These are phyloP conservation scores for Fonsecaea pugnacius DNA, from an alignment of 2,329 filamentous ascomycete species.

Conservation along the genomic window DNA sequence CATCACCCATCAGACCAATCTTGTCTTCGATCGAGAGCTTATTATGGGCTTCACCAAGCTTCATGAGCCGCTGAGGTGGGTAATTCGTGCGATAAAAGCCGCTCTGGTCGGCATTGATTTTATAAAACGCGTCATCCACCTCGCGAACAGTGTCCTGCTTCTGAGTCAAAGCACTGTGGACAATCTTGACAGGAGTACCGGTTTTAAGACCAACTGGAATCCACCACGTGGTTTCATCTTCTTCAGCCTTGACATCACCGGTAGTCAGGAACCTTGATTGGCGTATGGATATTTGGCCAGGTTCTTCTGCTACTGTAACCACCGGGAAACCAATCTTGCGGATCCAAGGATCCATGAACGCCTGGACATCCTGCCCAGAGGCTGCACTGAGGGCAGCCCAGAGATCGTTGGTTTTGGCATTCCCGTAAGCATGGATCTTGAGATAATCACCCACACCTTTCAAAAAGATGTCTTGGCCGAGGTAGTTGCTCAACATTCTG, in stretches of 20 bases:
- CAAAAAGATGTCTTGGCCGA: conserved; percentile 86
- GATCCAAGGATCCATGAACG: conserved; percentile 94
- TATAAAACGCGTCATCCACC: conserved; percentile 81
- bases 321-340: conserved; percentile 93
- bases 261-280: conserved; percentile 90
- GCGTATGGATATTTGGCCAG: conserved; percentile 77
- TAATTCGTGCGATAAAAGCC: conserved; percentile 95
- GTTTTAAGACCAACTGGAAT: conserved; percentile 85
- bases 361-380: conserved; percentile 82
- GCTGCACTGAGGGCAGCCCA: conserved; percentile 88
- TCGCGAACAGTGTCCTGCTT: conserved; percentile 75
- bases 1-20: conserved; percentile 88
- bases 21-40: conserved; percentile 84
- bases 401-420: conserved; percentile 88
- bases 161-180: conserved; percentile 69
- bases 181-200: conserved; percentile 66
- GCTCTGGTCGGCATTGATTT: conserved; percentile 85
- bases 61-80: conserved; percentile 77
- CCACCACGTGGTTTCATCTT: conserved; percentile 95
- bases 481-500: conserved; percentile 90
- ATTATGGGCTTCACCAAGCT: conserved; percentile 76
- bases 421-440: conserved; percentile 79
- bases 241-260: conserved; percentile 86
- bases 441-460: conserved; percentile 89
- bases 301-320: conserved; percentile 80